Evolutionary conservation across 176 grass and related monocot species (phyloP).

Genomic region (Triticum dicoccoides): DNA sequence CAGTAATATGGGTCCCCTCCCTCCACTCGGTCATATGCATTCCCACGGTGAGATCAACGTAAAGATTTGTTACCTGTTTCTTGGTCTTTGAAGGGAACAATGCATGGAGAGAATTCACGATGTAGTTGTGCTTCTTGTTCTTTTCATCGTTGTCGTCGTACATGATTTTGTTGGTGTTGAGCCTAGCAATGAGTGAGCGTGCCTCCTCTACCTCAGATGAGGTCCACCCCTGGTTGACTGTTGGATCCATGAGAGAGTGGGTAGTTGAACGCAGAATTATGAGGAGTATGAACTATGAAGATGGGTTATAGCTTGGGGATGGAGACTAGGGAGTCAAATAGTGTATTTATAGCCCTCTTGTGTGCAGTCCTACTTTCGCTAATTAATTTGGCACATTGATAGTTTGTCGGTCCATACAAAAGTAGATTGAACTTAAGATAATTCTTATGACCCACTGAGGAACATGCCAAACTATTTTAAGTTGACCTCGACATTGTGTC

Average conservation of each 20-base stretch:
- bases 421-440: not conserved
- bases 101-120: not conserved
- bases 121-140: not conserved
- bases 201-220: not conserved
- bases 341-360: not conserved
- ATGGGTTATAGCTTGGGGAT: not conserved
- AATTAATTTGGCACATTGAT: not conserved
- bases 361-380: not conserved
- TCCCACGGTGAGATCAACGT: not conserved
- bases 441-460: not conserved
- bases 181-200: not conserved
- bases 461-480: not conserved
- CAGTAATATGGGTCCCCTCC: not conserved
- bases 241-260: not conserved
- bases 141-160: too few relatives aligned
- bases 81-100: slow-evolving; percentile 19
- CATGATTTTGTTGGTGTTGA: not conserved
- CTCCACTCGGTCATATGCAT: not conserved
- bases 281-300: not conserved
- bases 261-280: not conserved
- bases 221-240: not conserved
- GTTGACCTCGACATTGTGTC: not conserved
- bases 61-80: slow-evolving; percentile 23
- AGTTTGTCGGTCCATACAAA: not conserved
- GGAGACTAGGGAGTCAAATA: not conserved